phyloP scores from a whole-genome alignment of 495 filamentous ascomycete species.

The Acidomyces sp. region DNA sequence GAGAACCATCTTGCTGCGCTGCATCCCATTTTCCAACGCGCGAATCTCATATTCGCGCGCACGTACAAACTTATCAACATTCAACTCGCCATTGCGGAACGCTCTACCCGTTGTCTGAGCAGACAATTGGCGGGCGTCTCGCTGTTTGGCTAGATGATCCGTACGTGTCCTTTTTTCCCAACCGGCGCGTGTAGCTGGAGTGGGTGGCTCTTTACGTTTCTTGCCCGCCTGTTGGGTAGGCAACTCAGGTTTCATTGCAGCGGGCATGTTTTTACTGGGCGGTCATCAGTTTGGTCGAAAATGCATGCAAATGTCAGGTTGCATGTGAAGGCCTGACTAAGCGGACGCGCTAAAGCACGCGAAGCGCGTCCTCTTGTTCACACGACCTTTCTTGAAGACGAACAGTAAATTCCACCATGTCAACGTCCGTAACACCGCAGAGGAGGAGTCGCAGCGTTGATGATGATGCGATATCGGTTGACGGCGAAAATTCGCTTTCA shows the following conservation, averaged over 20 bases:
- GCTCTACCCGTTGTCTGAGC: conserved; percentile 57
- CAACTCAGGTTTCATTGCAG: not conserved
- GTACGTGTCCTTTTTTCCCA: conserved; percentile 28
- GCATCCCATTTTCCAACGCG: conserved; percentile 67
- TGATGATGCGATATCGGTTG: not conserved
- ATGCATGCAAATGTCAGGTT: not conserved
- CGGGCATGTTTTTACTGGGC: not conserved
- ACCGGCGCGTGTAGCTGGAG: not conserved
- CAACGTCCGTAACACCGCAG: not conserved
- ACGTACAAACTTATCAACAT: conserved; percentile 67
- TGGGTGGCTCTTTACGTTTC: conserved; percentile 10
- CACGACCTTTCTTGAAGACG: not conserved
- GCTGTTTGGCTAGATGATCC: conserved; percentile 12
- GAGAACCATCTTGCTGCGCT: conserved; percentile 50
- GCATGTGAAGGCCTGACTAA: not conserved
- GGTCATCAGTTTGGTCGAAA: not conserved
- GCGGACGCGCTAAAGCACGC: too few relatives aligned
- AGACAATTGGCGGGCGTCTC: conserved; percentile 58
- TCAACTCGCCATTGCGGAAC: conserved; percentile 62
- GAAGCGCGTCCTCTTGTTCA: too few relatives aligned
- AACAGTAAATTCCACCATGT: not conserved
- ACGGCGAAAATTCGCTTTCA: not conserved
- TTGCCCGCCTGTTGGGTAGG: not conserved
- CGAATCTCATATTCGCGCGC: conserved; percentile 80
- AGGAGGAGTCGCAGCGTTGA: not conserved